Base-by-base conservation (phyloP, 306 rosid species). In the Cucurbita argyrosperma region DNA sequence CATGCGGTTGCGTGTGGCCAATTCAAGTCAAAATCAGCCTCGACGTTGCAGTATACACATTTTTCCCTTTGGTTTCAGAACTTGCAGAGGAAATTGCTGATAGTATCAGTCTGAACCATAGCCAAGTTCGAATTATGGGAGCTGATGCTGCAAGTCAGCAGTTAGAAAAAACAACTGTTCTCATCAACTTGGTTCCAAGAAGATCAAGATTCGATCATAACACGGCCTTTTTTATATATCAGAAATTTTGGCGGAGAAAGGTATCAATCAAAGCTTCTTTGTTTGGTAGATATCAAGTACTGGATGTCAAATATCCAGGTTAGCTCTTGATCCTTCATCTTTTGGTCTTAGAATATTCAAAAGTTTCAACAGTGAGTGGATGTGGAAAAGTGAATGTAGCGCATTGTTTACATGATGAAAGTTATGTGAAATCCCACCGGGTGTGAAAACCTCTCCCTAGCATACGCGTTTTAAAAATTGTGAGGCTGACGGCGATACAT, bases 101-200 rank as follows among this genome's bases (percentile, higher is more conserved):
- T 11, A 85, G 96, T 57, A 74, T 86, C 76, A 42, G 72, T 26
- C 87, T 94, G 73, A 89, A 90, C 82, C 88, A 76, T 76, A 85
- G 83, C 79, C 99, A 94, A 85, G 99, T 94, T 79, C 96, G 96
- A 56, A 85, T 94, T 23, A 85, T 88, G 86, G 99, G 92, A 80
- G 99, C 99, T 4, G 88, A 94, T 78, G 97, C 92, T 54, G 82
- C 90, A 62, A 82, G 51, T 76, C 95, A 87, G 81, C 92, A 87
- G 87, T 77, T 87, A 14, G 96, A 89, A 75, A 82, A 88, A 81
- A 91, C 96, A 76, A 76, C 79, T 50, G 96, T 91, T 74, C 82
- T 91, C 56, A 78, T 94, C 71, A 82, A 91, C 84, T 85, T 94
- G 79, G 91, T 94, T 39, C 99, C 99, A 11, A 85, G 53, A 76